Percentiles rank a stretch among this genome's conserved stretches.
These are phyloP conservation scores for Benincasa hispida DNA, from an alignment of 306 rosid species.

Conservation along the genomic window DNA sequence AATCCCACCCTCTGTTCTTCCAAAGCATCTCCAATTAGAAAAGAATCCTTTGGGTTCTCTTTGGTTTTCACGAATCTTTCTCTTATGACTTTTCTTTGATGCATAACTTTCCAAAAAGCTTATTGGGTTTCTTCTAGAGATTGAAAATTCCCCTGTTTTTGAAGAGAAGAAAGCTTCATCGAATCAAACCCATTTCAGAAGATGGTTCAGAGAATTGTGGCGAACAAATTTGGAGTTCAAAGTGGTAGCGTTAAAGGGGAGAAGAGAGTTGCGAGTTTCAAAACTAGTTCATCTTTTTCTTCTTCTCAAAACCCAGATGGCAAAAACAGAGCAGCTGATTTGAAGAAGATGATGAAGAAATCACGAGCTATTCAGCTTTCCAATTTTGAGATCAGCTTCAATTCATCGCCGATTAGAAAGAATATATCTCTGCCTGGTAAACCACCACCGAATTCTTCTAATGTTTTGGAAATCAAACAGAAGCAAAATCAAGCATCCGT, in stretches of 20 bases:
- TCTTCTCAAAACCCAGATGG: constrained; percentile 49
- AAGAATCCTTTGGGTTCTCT: not conserved
- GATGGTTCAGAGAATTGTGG: constrained; percentile 77
- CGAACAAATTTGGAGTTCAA: constrained; percentile 53
- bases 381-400: constrained; percentile 34
- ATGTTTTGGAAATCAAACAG: constrained; percentile 18
- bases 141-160: not conserved
- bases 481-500: constrained; percentile 19
- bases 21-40: not conserved
- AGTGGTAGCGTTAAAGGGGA: constrained; percentile 47
- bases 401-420: constrained; percentile 23
- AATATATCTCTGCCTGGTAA: constrained; percentile 32
- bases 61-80: constrained; percentile 1
- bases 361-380: constrained; percentile 50
- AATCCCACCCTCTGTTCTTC: not conserved
- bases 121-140: not conserved
- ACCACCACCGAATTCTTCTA: constrained; percentile 17
- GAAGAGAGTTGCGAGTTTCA: constrained; percentile 32
- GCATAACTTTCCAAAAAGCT: not conserved
- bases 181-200: constrained; percentile 12
- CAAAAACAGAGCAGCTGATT: constrained; percentile 51
- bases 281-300: constrained; percentile 13
- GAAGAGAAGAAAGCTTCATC: constrained; percentile 19
- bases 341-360: constrained; percentile 81
- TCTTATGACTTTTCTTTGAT: not conserved